These are phyloP conservation scores for Apiospora marii DNA, from an alignment of 2,329 filamentous ascomycete species.

Conservation along the genomic window DNA sequence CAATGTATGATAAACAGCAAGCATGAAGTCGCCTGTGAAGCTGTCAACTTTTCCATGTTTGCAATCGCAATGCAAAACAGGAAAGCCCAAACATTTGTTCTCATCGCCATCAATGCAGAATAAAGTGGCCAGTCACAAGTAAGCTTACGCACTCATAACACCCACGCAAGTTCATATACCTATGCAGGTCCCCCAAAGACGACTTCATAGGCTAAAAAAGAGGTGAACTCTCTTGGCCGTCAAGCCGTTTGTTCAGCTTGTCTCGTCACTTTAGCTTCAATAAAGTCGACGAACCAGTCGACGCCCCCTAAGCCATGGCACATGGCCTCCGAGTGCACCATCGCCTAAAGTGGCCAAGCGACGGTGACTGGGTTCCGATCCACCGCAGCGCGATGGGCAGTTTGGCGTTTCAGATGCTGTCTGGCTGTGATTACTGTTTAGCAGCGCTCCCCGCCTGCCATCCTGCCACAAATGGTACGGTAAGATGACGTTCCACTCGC, in stretches of 20 bases:
- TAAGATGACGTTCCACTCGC: conserved; percentile 16
- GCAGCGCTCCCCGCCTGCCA: not conserved
- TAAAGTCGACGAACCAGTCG: not conserved
- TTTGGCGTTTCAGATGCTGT: conserved; percentile 4
- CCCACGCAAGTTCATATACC: not conserved
- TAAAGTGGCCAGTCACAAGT: not conserved
- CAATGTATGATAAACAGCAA: not conserved
- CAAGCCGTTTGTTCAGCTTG: not conserved
- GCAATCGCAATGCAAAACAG: not conserved
- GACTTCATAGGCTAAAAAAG: not conserved
- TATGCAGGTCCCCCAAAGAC: not conserved
- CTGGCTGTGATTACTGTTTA: conserved; percentile 12
- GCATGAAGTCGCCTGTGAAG: not conserved
- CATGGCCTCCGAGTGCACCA: not conserved
- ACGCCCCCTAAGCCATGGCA: not conserved
- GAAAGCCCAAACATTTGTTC: not conserved
- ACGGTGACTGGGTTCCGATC: not conserved
- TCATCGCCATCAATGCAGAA: not conserved
- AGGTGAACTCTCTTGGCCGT: not conserved
- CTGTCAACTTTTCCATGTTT: conserved; percentile 5
- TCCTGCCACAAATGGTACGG: not conserved
- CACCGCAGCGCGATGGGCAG: not conserved
- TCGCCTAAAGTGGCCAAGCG: not conserved
- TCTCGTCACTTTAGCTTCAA: not conserved
- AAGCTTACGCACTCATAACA: not conserved